Evolutionary conservation across 2,329 filamentous ascomycete species (phyloP).

Genomic region (Knufia petricola): DNA sequence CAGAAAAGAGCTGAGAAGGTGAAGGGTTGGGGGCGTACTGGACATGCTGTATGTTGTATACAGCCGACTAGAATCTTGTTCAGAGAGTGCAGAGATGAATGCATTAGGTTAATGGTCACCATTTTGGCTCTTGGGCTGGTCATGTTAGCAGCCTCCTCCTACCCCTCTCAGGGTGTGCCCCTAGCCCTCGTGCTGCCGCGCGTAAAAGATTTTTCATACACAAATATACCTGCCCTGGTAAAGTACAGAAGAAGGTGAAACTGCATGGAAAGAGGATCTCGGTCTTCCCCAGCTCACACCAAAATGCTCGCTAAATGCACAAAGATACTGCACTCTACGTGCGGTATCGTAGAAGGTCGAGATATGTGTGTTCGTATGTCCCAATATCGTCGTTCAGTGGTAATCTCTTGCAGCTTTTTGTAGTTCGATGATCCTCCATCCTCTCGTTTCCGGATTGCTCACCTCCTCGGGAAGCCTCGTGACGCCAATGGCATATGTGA

Average conservation of each 20-base stretch:
- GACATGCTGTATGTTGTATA: too few relatives aligned
- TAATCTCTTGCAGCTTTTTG: conserved; percentile 97
- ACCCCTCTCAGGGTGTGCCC: background rate
- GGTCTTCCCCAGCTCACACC: background rate
- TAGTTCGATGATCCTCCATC: conserved; percentile 95
- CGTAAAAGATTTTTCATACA: conserved; percentile 5
- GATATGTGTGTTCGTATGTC: background rate
- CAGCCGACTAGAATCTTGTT: too few relatives aligned
- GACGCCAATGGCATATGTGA: conserved; percentile 95
- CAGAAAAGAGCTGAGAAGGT: too few relatives aligned
- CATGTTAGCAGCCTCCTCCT: conserved; percentile 21
- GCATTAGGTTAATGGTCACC: conserved; percentile 7
- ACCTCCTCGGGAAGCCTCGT: conserved; percentile 91
- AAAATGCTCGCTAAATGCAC: conserved; percentile 17
- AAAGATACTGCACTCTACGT: background rate
- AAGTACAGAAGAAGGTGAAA: conserved; percentile 1
- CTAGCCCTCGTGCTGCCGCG: background rate
- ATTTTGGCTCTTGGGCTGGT: conserved; percentile 13
- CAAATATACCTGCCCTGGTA: background rate
- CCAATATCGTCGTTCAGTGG: conserved; percentile 31
- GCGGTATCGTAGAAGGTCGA: background rate
- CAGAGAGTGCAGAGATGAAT: conserved; percentile 15
- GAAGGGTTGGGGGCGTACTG: too few relatives aligned
- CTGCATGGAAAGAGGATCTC: background rate
- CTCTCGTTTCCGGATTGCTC: conserved; percentile 89